Evolutionary conservation across 78 protist species (phyloP), one percentile per base, ranked within the genome.

Genomic region (Monosiga brevicollis): DNA sequence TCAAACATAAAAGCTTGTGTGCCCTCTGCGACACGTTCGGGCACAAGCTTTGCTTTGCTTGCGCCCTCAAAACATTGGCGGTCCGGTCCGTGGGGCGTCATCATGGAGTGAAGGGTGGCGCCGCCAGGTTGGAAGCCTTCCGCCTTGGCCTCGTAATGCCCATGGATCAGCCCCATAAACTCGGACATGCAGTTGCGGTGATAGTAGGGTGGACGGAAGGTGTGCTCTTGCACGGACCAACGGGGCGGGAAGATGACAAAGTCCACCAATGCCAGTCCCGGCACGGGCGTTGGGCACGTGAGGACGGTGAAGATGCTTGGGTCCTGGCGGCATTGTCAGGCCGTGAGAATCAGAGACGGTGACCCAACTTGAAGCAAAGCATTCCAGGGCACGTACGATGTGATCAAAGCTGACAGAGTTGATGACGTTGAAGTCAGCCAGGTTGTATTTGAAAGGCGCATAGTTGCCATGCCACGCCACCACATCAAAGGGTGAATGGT

Each of bases 401-500:
- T 96, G 98, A 72, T 96, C 98, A 42, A 83, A 96, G n/a, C 94
- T 70, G 62, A 93, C 94, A 0, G 95, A 80, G 87, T 94, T 94
- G 55, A 93, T 83, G 37, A 94, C 92, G 73, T 82, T 88, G 80
- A 94, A 96, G 55, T 84, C 36, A 32, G 82, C 78, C 9, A 94
- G 88, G 87, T 96, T 93, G 88, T 94, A 93, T 82, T 89, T 89
- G 87, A 79, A 96, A 36, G 98, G 98, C n/a, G 89, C 88, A 79
- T 95, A 96, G 87, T 96, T 96, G 26, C 98, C 98, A 74, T 91
- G 95, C 97, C 97, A 96, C 40, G 95, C 98, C 24, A 96, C 98
- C 24, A 96, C 98, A 41, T 96, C 87, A 88, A 85, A 96, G 34
- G 94, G 95, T 1, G 92, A 85, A 76, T 43, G 54, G 76, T 35